These are phyloP conservation scores for Alternaria infectoria DNA, from an alignment of 2,329 filamentous ascomycete species.

Conservation along the genomic window DNA sequence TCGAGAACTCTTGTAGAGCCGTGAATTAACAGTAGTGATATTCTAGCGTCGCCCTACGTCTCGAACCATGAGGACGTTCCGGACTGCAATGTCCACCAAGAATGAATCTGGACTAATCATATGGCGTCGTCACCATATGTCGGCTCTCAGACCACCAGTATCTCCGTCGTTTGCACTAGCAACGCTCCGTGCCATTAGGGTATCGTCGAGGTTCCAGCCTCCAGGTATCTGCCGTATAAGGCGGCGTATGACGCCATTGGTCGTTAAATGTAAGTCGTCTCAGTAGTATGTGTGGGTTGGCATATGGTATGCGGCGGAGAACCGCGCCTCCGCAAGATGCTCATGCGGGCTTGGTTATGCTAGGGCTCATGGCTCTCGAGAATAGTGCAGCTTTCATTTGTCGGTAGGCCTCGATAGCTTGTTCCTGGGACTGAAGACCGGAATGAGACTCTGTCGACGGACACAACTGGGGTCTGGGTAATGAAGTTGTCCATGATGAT, in stretches of 20 bases:
- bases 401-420: constrained; percentile 43
- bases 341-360: not conserved
- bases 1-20: not conserved
- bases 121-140: not conserved
- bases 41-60: not conserved
- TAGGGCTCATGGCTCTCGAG: constrained; percentile 39
- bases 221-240: not conserved
- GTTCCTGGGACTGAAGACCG: constrained; percentile 29
- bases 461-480: constrained; percentile 28
- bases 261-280: constrained; percentile 3
- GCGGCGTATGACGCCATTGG: not conserved
- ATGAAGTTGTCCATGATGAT: constrained; percentile 39
- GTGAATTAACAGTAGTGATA: not conserved
- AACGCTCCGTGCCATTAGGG: not conserved
- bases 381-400: constrained; percentile 43
- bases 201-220: constrained; percentile 1
- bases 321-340: not conserved
- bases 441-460: constrained; percentile 14
- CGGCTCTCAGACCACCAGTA: not conserved
- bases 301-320: not conserved
- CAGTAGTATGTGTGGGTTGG: not conserved
- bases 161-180: not conserved
- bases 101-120: not conserved
- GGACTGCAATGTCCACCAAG: not conserved
- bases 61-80: not conserved